Percentiles rank a stretch among this genome's conserved stretches.
Conservation (phyloP, 2,329 filamentous ascomycete species). For the Alternaria tenuissima region DNA sequence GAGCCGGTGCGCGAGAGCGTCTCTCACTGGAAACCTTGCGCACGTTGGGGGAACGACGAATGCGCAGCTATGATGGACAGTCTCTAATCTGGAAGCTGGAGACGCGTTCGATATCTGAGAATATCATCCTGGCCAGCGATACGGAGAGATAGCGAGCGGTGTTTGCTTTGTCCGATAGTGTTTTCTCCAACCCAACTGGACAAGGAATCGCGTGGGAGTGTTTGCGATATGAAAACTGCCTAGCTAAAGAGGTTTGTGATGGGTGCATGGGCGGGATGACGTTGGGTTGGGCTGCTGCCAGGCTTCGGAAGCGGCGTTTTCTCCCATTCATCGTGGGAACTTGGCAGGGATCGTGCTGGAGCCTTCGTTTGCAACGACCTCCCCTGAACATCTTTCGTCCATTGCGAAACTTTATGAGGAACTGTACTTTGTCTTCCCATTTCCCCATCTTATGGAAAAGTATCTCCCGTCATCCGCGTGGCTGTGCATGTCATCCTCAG, state of each 20-base stretch:
- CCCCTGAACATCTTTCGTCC: background rate
- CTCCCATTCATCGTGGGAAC: constrained; percentile 17
- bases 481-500: background rate
- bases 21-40: constrained; percentile 34
- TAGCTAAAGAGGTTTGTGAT: constrained; percentile 2
- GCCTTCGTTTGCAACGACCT: background rate
- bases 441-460: background rate
- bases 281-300: constrained; percentile 25
- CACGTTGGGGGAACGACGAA: constrained; percentile 40
- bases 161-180: constrained; percentile 2
- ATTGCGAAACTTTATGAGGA: background rate
- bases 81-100: constrained; percentile 26
- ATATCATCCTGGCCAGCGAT: constrained; percentile 32
- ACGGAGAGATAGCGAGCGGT: constrained; percentile 15
- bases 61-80: constrained; percentile 32
- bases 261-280: constrained; percentile 11
- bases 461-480: background rate
- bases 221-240: constrained; percentile 6
- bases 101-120: constrained; percentile 21
- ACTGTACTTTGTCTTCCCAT: background rate
- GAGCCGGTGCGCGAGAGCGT: constrained; percentile 38
- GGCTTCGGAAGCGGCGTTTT: constrained; percentile 27
- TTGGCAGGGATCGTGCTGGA: constrained; percentile 26
- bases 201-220: constrained; percentile 1
- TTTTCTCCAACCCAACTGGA: background rate